phyloP scores from a whole-genome alignment of 169 alveolate species.

The Eimeria sp. region DNA sequence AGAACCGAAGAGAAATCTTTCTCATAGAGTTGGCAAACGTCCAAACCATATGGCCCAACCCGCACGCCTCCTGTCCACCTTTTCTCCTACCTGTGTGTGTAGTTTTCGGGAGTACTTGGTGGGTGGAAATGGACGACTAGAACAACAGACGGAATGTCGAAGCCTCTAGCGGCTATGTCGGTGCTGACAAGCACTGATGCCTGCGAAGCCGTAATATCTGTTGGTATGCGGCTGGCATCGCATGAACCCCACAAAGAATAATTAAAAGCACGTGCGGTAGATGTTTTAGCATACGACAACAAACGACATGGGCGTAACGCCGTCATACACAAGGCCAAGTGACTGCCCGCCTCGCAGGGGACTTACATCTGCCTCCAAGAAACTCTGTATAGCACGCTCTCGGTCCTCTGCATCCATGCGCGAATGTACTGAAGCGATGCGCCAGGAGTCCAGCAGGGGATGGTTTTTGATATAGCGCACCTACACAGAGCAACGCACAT shows the following conservation, averaged over 20 bases:
- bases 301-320: not conserved
- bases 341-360: not conserved
- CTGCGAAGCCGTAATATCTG: conserved; percentile 31
- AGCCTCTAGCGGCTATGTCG: conserved; percentile 99
- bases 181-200: conserved; percentile 96
- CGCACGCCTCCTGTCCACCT: not conserved
- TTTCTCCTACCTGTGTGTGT: conserved; percentile 67
- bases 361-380: conserved; percentile 56
- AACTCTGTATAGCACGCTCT: conserved; percentile 27
- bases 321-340: not conserved
- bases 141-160: conserved; percentile 94
- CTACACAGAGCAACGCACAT: not conserved
- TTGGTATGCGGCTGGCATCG: not conserved
- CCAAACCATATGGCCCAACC: not conserved
- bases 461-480: conserved; percentile 57
- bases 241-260: not conserved
- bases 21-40: not conserved
- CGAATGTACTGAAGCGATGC: conserved; percentile 41
- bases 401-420: conserved; percentile 52
- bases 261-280: not conserved
- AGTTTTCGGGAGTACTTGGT: conserved; percentile 55
- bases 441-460: conserved; percentile 63
- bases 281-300: not conserved
- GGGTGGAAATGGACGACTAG: conserved; percentile 95
- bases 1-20: not conserved